Conservation (phyloP, 495 filamentous ascomycete species). For the Terfezia boudieri region DNA sequence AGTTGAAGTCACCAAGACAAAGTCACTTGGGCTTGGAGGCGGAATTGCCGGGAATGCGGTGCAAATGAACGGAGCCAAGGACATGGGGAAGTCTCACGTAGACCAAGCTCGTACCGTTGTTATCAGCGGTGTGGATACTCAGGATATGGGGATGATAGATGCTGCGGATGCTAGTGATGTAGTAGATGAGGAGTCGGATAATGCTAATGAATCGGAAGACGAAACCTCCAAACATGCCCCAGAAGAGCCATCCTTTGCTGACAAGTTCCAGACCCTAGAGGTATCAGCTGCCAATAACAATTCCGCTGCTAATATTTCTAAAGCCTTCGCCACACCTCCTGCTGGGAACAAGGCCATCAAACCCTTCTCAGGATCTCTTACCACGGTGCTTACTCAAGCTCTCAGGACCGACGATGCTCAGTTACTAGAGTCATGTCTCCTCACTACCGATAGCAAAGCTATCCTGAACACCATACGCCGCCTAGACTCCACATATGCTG, state of each 20-base stretch:
- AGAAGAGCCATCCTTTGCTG: constrained; percentile 64
- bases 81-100: constrained; percentile 36
- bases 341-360: constrained; percentile 24
- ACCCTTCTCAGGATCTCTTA: constrained; percentile 52
- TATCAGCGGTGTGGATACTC: constrained; percentile 20
- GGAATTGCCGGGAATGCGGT: constrained; percentile 13
- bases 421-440: constrained; percentile 80
- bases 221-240: constrained; percentile 18
- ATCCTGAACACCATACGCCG: constrained; percentile 76
- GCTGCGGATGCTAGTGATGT: constrained; percentile 24
- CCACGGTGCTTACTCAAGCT: constrained; percentile 75
- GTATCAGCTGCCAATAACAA: constrained; percentile 55
- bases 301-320: constrained; percentile 30
- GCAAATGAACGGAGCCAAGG: constrained; percentile 36
- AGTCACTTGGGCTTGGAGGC: constrained; percentile 24
- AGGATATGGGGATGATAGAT: constrained; percentile 28
- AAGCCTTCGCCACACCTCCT: constrained; percentile 19
- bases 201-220: constrained; percentile 13
- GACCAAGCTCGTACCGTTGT: constrained; percentile 58
- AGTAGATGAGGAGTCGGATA: constrained; percentile 19
- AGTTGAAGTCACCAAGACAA: constrained; percentile 27
- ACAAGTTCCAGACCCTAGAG: constrained; percentile 48
- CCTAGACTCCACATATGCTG: constrained; percentile 62
- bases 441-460: constrained; percentile 44
- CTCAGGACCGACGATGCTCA: constrained; percentile 72